Percentiles rank a stretch among this genome's conserved stretches.
Conservation (phyloP, 768 basidiomycete species). For the Xerocomus spinulosus region DNA sequence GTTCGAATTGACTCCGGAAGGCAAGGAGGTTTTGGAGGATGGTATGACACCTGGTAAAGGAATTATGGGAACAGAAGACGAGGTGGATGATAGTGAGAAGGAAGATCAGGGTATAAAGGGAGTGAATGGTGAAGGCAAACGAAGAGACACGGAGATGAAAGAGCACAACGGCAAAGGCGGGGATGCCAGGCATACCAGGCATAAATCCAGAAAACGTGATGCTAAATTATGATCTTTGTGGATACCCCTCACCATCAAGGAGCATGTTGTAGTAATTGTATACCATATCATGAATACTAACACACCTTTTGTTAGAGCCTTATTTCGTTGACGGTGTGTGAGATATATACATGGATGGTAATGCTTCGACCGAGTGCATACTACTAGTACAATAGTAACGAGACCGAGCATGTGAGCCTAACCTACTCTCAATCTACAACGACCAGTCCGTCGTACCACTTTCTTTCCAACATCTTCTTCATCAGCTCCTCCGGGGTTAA, state of each 20-base stretch:
- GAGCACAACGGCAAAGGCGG: too few species aligned
- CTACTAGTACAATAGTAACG: too few species aligned
- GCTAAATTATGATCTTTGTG: constrained; percentile 21
- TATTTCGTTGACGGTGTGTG: too few species aligned
- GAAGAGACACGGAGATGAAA: too few species aligned
- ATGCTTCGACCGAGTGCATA: too few species aligned
- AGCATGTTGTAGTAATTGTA: not conserved
- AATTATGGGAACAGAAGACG: not conserved
- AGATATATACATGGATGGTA: too few species aligned
- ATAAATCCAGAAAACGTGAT: constrained; percentile 9
- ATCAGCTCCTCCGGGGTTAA: constrained; percentile 43
- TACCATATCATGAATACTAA: too few species aligned
- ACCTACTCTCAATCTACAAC: constrained; percentile 16
- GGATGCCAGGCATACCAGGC: too few species aligned
- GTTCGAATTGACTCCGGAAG: constrained; percentile 3
- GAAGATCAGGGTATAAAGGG: constrained; percentile 3
- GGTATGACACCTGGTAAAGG: constrained; percentile 4
- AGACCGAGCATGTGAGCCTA: too few species aligned
- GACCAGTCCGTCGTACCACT: constrained; percentile 49
- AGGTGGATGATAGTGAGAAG: not conserved
- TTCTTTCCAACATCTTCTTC: constrained; percentile 44
- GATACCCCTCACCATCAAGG: constrained; percentile 5
- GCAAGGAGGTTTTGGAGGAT: not conserved
- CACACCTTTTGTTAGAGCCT: too few species aligned
- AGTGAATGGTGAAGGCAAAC: constrained; percentile 8